Conservation (phyloP, 805 yeast species). For the Saturnispora serradocipensis region DNA sequence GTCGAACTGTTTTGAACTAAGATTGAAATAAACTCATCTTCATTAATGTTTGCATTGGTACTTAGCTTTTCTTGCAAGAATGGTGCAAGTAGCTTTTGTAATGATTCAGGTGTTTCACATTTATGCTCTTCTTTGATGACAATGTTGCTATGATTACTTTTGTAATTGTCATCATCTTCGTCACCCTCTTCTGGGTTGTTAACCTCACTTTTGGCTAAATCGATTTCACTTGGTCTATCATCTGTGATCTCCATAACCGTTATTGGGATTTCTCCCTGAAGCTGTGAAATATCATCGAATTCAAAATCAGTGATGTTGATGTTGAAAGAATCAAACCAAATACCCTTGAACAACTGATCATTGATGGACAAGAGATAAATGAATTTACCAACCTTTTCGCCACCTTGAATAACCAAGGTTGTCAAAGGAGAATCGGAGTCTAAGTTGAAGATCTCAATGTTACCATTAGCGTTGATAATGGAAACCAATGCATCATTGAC, state of each 20-base stretch:
- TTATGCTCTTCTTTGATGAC: slow-evolving; percentile 13
- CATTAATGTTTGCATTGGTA: slow-evolving; percentile 15
- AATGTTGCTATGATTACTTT: neutral
- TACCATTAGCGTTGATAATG: slow-evolving; percentile 6
- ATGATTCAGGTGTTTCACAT: slow-evolving; percentile 19
- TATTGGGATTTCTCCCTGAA: slow-evolving; percentile 16
- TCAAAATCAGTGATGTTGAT: slow-evolving; percentile 24
- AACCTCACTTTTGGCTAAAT: slow-evolving; percentile 11
- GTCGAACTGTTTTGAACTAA: slow-evolving; percentile 19
- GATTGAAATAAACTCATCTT: slow-evolving; percentile 23
- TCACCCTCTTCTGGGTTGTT: slow-evolving; percentile 17
- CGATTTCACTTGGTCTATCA: slow-evolving; percentile 11
- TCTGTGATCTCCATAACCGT: slow-evolving; percentile 20
- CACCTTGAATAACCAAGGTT: slow-evolving; percentile 11
- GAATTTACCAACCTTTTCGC: slow-evolving; percentile 12
- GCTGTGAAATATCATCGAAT: slow-evolving; percentile 24
- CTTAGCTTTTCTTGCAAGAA: slow-evolving; percentile 16
- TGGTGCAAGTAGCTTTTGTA: slow-evolving; percentile 18
- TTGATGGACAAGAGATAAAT: slow-evolving; percentile 5
- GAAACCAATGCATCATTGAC: slow-evolving; percentile 6
- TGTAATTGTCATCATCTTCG: slow-evolving; percentile 1
- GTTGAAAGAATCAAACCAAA: slow-evolving; percentile 23
- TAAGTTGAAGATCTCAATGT: slow-evolving; percentile 21
- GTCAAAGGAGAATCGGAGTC: slow-evolving; percentile 4
- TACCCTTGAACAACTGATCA: slow-evolving; percentile 14